Conservation (phyloP, 352 stramenopile species). For the Phytophthora capsici region DNA sequence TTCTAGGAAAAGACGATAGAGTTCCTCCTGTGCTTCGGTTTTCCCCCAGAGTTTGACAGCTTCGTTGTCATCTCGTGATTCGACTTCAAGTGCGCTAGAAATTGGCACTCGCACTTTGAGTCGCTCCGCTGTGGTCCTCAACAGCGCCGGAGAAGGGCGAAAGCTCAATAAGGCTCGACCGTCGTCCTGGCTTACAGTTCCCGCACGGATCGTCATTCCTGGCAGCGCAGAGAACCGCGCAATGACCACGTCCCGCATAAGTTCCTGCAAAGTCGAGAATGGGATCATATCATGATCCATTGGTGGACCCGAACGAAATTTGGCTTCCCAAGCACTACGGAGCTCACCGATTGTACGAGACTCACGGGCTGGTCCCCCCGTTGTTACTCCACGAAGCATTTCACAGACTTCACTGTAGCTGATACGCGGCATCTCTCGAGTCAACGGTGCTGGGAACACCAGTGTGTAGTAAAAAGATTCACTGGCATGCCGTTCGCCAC, state of each 20-base stretch:
- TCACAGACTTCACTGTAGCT: conserved; percentile 53
- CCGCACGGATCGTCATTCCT: conserved; percentile 34
- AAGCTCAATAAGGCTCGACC: conserved; percentile 54
- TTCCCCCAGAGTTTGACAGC: conserved; percentile 47
- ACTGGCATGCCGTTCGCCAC: conserved; percentile 31
- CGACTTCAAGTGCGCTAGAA: conserved; percentile 58
- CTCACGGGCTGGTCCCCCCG: conserved; percentile 52
- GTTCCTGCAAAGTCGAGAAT: conserved; percentile 60
- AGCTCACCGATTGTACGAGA: conserved; percentile 57
- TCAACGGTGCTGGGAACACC: conserved; percentile 47
- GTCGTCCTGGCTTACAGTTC: conserved; percentile 9
- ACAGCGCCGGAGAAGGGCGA: conserved; percentile 50
- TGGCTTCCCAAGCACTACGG: conserved; percentile 56
- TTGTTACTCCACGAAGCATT: conserved; percentile 59
- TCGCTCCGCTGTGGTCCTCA: conserved; percentile 55
- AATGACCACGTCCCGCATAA: conserved; percentile 73
- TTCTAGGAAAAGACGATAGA: conserved; percentile 74
- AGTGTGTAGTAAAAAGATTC: conserved; percentile 77
- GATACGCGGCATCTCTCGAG: conserved; percentile 41
- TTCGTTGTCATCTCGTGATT: conserved; percentile 47
- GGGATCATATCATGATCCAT: conserved; percentile 56
- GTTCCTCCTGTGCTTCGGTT: conserved; percentile 62
- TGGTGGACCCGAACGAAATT: conserved; percentile 67
- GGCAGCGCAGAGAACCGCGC: conserved; percentile 62
- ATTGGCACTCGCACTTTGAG: conserved; percentile 52